Evolutionary conservation across 805 yeast species (phyloP).

Genomic region (Ogataea nakhonphanomensis): DNA sequence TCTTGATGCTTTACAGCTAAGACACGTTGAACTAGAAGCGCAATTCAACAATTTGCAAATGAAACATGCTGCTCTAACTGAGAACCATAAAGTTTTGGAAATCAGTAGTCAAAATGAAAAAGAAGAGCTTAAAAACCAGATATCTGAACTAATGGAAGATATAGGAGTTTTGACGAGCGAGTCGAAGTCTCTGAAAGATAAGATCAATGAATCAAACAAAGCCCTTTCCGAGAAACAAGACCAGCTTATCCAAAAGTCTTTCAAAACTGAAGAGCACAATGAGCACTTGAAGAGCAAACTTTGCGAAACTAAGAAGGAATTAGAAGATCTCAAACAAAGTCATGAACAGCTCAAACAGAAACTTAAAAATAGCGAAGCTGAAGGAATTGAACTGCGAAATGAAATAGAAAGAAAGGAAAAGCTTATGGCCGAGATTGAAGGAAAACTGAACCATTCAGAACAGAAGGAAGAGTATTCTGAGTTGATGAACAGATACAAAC

Average conservation of each 20-base stretch:
- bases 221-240: no score
- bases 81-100: slow-evolving; percentile 1
- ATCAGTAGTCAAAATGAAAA: slow-evolving; percentile 10
- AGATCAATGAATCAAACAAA: slow-evolving; percentile 31
- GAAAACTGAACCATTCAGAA: not conserved
- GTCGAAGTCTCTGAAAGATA: slow-evolving; percentile 28
- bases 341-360: not conserved
- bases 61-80: no score
- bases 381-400: not conserved
- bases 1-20: slow-evolving; percentile 13
- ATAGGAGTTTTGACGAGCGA: no score
- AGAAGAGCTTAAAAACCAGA: not conserved
- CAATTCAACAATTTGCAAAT: slow-evolving; percentile 8
- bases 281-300: no score
- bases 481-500: slow-evolving; percentile 31
- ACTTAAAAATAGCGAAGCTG: not conserved
- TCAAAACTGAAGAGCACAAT: no score
- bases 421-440: not conserved
- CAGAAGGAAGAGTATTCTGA: slow-evolving; percentile 2
- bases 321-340: not conserved
- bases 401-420: not conserved
- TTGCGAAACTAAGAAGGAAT: no score
- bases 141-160: slow-evolving; percentile 20
- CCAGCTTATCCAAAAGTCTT: no score
- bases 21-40: slow-evolving; percentile 14